Base-by-base conservation (phyloP, 129 eudicot species). In the Pulicaria dysenterica region DNA sequence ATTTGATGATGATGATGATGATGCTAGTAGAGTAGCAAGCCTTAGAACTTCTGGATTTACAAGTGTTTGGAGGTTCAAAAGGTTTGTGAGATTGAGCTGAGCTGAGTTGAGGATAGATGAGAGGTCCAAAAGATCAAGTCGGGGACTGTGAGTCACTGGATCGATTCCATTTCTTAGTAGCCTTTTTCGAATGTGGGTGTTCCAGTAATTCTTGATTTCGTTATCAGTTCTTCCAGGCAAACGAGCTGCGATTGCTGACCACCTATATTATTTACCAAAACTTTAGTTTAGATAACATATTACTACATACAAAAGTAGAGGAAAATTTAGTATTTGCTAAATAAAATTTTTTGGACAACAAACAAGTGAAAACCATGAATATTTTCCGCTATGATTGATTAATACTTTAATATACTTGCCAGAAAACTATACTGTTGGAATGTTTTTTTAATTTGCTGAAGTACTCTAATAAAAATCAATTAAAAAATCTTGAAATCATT, bases 101-200 rank as follows among this genome's bases (percentile, higher is more conserved):
- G 96, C 84, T 4, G 95, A 85, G 76, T 64, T 80, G 55, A 91
- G 81, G 16, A 91, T 81, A 6, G 91, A 83, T 12, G 97, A 87
- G 42, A 91, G 67, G 82, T 91, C 94, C 10, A 83, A 44, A 19
- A 85, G 80, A 72, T 91, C 97, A 6, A 91, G 87, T 12, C 97
- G 97, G 11, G 95, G 95, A 63, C 85, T 83, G 37, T 91, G 97
- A 16, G 97, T 91, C 43, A 91, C 97, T 4, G 97, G 95, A 68
- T 91, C 97, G 13, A 91, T 86, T n/a, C 97, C 96, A 53, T 65
- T 86, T 9, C 82, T 63, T 6, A 86, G 73, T 48, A 89, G 91
- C 75, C 96, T 77, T 63, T 89, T 89, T 4, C 91, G 67, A 65
- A 89, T 86, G 74, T 89, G 91, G 0, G 96, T 88, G 82, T 88